Evolutionary conservation across 1,139 yeast genomes (phyloP), one percentile per base, ranked within the genome.

Genomic region (Yamadazyma dushanensis): DNA sequence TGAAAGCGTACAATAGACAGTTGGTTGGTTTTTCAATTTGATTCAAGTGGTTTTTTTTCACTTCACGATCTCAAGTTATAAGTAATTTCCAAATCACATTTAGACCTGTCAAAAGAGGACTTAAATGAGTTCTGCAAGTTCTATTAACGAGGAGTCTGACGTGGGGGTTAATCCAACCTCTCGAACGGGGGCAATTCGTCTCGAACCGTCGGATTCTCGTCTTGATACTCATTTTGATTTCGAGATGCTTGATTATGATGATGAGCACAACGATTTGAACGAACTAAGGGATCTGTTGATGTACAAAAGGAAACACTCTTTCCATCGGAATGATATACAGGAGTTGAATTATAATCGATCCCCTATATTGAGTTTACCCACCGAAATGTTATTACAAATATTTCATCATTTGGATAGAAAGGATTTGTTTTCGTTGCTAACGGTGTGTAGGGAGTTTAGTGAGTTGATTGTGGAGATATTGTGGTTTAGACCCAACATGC

Each of bases 401-500:
- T 80, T 87, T 47, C 79, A 83, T 40, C 75, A 80, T 47, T 65
- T 88, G 35, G 80, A 77, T 31, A 68, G 83, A 34, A 75, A 73
- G 44, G 96, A 89, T 56, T 70, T 85, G 47, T 80, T 80, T 41
- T 70, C 81, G 10, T 66, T 88, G 28, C 65, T 88, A 42, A 72
- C 89, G 2, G 94, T 89, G 8, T 89, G 96, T 58, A 78, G 78
- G 47, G 76, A 81, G 45, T 89, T 96, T 84, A 88, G 90, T 20
- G 78, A 80, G 45, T 67, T 87, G 32, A 80, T 88, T 15, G 79
- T 89, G 11, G 96, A 88, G 53, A 71, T 84, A 37, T 66, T 90
- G 27, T 90, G 97, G 95, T 86, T 87, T 55, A 76, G 97, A 43
- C 97, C 97, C 2, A 83, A 81, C 42, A 83, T 77, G 64, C 84